These are phyloP conservation scores for Eimeria sp. DNA, from an alignment of 169 alveolate species.

Conservation along the genomic window DNA sequence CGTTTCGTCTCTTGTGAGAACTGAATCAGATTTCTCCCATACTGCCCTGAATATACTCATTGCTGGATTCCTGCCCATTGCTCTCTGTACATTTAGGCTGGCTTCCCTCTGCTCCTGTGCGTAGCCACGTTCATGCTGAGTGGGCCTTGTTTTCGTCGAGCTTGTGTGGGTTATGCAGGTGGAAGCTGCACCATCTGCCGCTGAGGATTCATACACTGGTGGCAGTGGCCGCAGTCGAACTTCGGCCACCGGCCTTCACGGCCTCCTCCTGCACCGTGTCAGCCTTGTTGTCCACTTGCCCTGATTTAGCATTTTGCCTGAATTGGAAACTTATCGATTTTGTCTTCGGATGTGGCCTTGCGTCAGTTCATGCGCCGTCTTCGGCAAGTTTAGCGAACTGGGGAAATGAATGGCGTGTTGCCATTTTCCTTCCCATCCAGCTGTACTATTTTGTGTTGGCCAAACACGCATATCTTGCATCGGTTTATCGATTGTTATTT, in stretches of 20 bases:
- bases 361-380: not conserved
- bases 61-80: conserved; percentile 1
- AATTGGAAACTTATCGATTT: not conserved
- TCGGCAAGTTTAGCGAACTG: not conserved
- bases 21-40: not conserved
- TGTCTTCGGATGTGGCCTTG: not conserved
- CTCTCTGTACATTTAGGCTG: not conserved
- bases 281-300: not conserved
- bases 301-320: not conserved
- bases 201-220: conserved; percentile 7
- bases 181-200: not conserved
- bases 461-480: not conserved
- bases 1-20: not conserved
- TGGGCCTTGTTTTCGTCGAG: not conserved
- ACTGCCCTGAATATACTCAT: not conserved
- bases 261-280: conserved; percentile 42
- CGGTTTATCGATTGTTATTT: not conserved
- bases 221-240: not conserved
- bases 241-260: not conserved
- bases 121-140: not conserved
- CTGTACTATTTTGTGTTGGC: not conserved
- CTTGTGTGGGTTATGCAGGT: not conserved
- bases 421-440: not conserved
- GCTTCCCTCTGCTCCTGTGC: not conserved
- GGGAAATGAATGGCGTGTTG: not conserved